phyloP scores from a whole-genome alignment of 805 yeast genomes.

The Pichia nakasei region DNA sequence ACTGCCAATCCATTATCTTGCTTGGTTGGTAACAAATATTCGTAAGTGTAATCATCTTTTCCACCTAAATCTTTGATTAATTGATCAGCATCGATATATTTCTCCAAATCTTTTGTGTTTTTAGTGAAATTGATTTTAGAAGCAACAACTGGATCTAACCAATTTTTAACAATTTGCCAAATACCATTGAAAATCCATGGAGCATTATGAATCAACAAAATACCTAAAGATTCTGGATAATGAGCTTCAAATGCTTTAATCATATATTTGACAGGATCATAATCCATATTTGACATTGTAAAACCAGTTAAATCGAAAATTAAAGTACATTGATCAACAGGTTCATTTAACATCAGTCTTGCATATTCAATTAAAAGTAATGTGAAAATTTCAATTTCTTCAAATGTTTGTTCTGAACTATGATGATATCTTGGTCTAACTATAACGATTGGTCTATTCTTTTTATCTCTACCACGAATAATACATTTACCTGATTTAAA shows the following conservation, averaged over 20 bases:
- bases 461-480: constrained; percentile 64
- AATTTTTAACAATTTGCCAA: constrained; percentile 85
- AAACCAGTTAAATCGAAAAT: constrained; percentile 83
- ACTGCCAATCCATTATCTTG: constrained; percentile 44
- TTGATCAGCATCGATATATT: constrained; percentile 48
- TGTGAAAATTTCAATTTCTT: constrained; percentile 69
- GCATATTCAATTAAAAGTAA: constrained; percentile 71
- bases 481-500: constrained; percentile 61
- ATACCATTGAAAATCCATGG: constrained; percentile 96
- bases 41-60: constrained; percentile 44
- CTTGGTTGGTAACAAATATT: constrained; percentile 53
- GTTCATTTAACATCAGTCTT: constrained; percentile 65
- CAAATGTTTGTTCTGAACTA: constrained; percentile 55
- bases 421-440: constrained; percentile 75
- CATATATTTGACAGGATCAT: constrained; percentile 81
- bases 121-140: constrained; percentile 82
- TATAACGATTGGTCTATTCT: constrained; percentile 70
- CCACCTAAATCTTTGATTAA: constrained; percentile 78
- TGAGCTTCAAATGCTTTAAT: constrained; percentile 89
- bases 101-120: constrained; percentile 52
- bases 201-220: constrained; percentile 79
- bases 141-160: constrained; percentile 97
- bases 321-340: constrained; percentile 72
- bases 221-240: constrained; percentile 89
- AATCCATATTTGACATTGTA: constrained; percentile 88